phyloP scores from a whole-genome alignment of 768 basidiomycete species.

The Lactarius vividus region DNA sequence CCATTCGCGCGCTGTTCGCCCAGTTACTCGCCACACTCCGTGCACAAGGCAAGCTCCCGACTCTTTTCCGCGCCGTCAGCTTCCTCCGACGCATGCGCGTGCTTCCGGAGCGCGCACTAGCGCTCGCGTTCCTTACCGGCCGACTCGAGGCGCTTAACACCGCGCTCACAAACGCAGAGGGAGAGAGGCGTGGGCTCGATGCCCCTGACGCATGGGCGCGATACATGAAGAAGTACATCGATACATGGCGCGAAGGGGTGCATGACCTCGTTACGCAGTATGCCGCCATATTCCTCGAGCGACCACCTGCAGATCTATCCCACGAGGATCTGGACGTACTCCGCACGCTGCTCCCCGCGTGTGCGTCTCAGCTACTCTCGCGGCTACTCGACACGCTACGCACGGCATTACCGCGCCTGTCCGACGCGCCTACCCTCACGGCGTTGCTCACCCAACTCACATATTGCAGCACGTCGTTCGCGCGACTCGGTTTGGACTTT shows the following conservation, averaged over 20 bases:
- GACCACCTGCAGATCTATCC: conserved; percentile 38
- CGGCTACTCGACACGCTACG: conserved; percentile 68
- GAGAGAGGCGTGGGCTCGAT: conserved; percentile 39
- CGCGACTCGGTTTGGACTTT: conserved; percentile 92
- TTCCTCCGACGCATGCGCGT: conserved; percentile 84
- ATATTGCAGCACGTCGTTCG: conserved; percentile 77
- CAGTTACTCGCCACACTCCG: conserved; percentile 77
- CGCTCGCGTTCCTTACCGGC: conserved; percentile 78
- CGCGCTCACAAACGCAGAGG: conserved; percentile 52
- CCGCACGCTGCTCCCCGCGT: conserved; percentile 58
- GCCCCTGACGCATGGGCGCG: conserved; percentile 63
- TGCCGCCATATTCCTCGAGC: conserved; percentile 84
- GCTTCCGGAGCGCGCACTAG: conserved; percentile 71
- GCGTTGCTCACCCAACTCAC: conserved; percentile 89
- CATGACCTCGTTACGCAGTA: conserved; percentile 92
- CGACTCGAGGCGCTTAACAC: conserved; percentile 61
- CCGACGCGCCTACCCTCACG: conserved; percentile 62
- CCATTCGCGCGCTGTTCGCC: conserved; percentile 64
- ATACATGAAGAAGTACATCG: conserved; percentile 84
- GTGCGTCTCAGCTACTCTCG: conserved; percentile 58
- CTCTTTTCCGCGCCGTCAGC: conserved; percentile 84
- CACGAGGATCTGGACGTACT: conserved; percentile 38
- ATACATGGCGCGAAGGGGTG: conserved; percentile 87
- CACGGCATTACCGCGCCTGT: conserved; percentile 57
- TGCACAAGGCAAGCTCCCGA: conserved; percentile 85